A percentile compares a stretch with the other conserved stretches of the same genome.
Conservation (phyloP, 108 stramenopile genomes). For the Nitzschia inconspicua region DNA sequence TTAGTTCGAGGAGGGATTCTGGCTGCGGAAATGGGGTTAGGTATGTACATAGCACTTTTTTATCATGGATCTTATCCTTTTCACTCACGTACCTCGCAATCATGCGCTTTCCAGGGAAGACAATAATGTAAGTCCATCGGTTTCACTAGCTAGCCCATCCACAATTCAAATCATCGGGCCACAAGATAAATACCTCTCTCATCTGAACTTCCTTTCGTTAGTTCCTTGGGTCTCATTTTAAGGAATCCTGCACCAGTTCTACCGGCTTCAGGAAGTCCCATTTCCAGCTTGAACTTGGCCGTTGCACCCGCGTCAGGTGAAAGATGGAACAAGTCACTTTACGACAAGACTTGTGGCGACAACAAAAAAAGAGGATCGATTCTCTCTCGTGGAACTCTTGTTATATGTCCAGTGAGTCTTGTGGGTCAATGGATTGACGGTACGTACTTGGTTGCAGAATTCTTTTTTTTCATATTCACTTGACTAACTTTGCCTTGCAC, state of each 20-base stretch:
- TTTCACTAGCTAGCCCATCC: no score
- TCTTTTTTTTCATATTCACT: neutral
- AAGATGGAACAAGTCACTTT: conserved; percentile 16
- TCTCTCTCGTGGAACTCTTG: conserved; percentile 40
- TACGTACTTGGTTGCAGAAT: neutral
- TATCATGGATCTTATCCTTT: neutral
- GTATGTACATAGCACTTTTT: neutral
- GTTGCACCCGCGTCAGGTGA: neutral
- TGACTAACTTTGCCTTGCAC: neutral
- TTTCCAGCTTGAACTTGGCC: neutral
- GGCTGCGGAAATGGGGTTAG: conserved; percentile 42
- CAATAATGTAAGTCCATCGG: no score
- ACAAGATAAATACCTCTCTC: no score
- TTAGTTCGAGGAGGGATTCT: conserved; percentile 42
- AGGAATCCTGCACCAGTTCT: conserved; percentile 41
- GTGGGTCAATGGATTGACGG: conserved; percentile 51
- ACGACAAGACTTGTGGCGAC: conserved; percentile 1
- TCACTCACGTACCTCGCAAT: neutral
- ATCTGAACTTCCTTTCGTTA: neutral
- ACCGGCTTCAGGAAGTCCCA: conserved; percentile 23
- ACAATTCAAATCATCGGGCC: no score
- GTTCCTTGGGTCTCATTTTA: conserved; percentile 37
- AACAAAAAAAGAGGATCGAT: conserved; percentile 27
- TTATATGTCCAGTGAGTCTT: conserved; percentile 46
- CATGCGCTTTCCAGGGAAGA: neutral